Percentiles rank a stretch among this genome's conserved stretches.
Evolutionary conservation across 2,329 filamentous ascomycete species (phyloP).

Genomic region (Fusarium torulosum): DNA sequence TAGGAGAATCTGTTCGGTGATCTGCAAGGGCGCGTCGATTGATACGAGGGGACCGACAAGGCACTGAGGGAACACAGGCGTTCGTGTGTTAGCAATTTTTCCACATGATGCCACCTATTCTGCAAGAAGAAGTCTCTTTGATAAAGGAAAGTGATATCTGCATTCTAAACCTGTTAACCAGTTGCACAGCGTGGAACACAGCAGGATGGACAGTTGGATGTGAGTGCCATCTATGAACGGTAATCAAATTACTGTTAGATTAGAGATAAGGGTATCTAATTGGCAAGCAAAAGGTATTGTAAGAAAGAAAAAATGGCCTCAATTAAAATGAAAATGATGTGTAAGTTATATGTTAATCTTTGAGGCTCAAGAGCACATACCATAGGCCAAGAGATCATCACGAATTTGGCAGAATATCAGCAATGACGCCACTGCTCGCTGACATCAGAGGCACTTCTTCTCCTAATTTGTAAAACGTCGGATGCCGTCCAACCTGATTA

Average conservation of each 20-base stretch:
- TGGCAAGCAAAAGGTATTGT: too few relatives aligned
- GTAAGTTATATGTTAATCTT: not conserved
- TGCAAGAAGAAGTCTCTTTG: not conserved
- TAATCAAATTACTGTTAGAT: not conserved
- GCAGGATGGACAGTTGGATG: not conserved
- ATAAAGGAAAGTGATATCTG: not conserved
- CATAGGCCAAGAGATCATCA: not conserved
- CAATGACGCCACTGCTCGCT: not conserved
- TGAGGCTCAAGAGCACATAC: not conserved
- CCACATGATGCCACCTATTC: not conserved
- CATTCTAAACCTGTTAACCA: not conserved
- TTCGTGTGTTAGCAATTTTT: not conserved
- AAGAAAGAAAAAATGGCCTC: too few relatives aligned
- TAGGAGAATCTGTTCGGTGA: not conserved
- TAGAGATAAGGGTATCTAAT: too few relatives aligned
- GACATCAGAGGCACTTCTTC: slow-evolving; percentile 6
- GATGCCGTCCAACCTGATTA: not conserved
- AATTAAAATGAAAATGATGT: too few relatives aligned
- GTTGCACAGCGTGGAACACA: not conserved
- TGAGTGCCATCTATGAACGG: not conserved
- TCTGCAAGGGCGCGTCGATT: not conserved
- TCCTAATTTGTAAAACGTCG: not conserved
- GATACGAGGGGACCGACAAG: slow-evolving; percentile 1
- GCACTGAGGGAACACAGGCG: not conserved
- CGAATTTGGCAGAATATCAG: not conserved